A percentile compares a stretch with the other conserved stretches of the same genome.
Evolutionary conservation across 805 yeast species (phyloP).

Genomic region (Dipodascus albidus): DNA sequence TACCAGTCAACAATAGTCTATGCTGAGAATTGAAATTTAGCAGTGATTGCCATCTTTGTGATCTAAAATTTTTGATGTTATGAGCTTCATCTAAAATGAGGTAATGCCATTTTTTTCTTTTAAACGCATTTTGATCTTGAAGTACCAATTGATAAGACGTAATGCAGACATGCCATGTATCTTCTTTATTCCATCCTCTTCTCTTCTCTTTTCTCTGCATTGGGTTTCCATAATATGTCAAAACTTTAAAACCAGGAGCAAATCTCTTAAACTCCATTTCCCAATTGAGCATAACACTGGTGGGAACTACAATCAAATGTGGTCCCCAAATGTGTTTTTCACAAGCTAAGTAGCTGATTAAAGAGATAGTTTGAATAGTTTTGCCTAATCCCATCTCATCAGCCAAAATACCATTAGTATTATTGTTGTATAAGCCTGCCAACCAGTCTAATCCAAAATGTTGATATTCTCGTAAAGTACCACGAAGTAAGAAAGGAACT

Average conservation of each 20-base stretch:
- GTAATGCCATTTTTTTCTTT: constrained; percentile 88
- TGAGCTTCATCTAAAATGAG: constrained; percentile 98
- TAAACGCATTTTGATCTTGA: constrained; percentile 89
- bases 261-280: constrained; percentile 98
- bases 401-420: constrained; percentile 93
- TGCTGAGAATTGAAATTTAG: constrained; percentile 88
- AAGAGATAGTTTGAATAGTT: constrained; percentile 89
- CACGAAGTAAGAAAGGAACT: constrained; percentile 60
- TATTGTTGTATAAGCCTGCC: constrained; percentile 82
- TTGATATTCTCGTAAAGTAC: constrained; percentile 80
- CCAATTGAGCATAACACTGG: constrained; percentile 96
- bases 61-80: constrained; percentile 89
- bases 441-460: constrained; percentile 96
- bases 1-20: constrained; percentile 83
- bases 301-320: constrained; percentile 91
- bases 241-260: constrained; percentile 94
- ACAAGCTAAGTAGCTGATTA: constrained; percentile 81
- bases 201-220: constrained; percentile 93
- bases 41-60: constrained; percentile 94
- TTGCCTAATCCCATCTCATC: constrained; percentile 98
- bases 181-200: constrained; percentile 95
- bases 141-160: constrained; percentile 96
- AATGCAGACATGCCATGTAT: constrained; percentile 91
- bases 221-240: constrained; percentile 94
- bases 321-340: constrained; percentile 97